phyloP scores from a whole-genome alignment of 2,329 filamentous ascomycete species.

The Cylindrodendrum hubeiense region DNA sequence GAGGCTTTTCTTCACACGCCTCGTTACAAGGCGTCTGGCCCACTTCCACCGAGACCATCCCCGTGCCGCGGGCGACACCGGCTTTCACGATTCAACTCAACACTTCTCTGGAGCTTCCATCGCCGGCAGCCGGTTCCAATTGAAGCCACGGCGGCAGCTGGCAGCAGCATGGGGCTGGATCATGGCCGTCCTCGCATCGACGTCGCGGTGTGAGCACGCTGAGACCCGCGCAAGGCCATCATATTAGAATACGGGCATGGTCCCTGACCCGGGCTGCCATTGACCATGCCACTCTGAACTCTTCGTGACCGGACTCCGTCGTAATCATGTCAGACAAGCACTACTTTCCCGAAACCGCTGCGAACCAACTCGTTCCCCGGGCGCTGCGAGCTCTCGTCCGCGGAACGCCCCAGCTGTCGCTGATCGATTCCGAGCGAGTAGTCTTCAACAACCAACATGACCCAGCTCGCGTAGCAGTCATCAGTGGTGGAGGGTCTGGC shows the following conservation, averaged over 20 bases:
- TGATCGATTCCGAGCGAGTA: conserved; percentile 18
- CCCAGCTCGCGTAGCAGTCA: conserved; percentile 13
- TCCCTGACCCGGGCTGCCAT: background rate
- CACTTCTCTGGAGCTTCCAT: background rate
- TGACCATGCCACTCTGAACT: conserved; percentile 1
- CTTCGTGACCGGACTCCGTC: conserved; percentile 5
- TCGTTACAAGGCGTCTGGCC: background rate
- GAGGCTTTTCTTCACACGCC: background rate
- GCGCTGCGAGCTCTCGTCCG: conserved; percentile 19
- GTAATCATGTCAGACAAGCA: conserved; percentile 24
- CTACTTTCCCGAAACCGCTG: conserved; percentile 18
- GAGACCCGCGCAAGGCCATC: conserved; percentile 4
- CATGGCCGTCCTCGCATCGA: conserved; percentile 11
- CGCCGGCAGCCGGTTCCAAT: background rate
- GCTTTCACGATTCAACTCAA: background rate
- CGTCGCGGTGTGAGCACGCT: background rate
- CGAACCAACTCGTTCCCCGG: conserved; percentile 22
- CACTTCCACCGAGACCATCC: conserved; percentile 2
- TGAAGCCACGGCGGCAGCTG: conserved; percentile 4
- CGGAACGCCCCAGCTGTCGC: conserved; percentile 16
- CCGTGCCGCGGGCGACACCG: conserved; percentile 15
- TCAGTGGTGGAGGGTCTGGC: conserved; percentile 59
- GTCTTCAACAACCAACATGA: conserved; percentile 25
- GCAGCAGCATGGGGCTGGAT: background rate
- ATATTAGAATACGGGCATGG: conserved; percentile 10